A percentile compares a stretch with the other conserved stretches of the same genome.
Conservation (phyloP, 495 filamentous ascomycete species). For the Hypoxylon crocopeplum region DNA sequence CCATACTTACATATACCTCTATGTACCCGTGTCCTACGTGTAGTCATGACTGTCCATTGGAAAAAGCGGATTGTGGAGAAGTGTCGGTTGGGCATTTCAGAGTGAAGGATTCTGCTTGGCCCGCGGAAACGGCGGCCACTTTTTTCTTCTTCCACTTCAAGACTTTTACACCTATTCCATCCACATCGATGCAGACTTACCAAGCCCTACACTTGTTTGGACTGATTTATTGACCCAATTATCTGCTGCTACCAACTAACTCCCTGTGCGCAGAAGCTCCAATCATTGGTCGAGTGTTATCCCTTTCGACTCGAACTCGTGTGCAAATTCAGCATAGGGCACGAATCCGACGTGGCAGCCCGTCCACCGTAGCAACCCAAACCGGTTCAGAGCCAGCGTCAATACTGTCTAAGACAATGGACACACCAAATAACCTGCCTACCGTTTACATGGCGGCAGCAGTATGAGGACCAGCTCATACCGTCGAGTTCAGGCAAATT, state of each 20-base stretch:
- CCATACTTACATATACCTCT: neutral
- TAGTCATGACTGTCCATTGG: slow-evolving; percentile 16
- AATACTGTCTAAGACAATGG: slow-evolving; percentile 4
- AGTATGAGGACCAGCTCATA: too few relatives aligned
- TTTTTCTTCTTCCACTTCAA: slow-evolving; percentile 10
- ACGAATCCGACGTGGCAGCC: slow-evolving; percentile 27
- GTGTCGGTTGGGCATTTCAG: neutral
- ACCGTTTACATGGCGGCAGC: too few relatives aligned
- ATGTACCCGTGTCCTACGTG: slow-evolving; percentile 18
- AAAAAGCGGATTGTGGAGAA: slow-evolving; percentile 27
- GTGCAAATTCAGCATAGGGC: slow-evolving; percentile 13
- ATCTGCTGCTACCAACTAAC: neutral
- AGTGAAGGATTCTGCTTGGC: slow-evolving; percentile 4
- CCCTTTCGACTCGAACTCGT: slow-evolving; percentile 1
- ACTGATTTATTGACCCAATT: slow-evolving; percentile 7
- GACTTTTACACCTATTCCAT: slow-evolving; percentile 14
- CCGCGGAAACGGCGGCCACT: slow-evolving; percentile 18
- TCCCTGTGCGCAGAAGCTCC: slow-evolving; percentile 16
- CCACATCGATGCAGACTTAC: neutral
- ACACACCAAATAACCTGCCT: too few relatives aligned
- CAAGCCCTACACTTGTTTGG: neutral
- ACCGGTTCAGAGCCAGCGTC: slow-evolving; percentile 5
- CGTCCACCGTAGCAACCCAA: slow-evolving; percentile 9
- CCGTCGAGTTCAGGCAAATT: slow-evolving; percentile 6
- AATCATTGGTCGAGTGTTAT: slow-evolving; percentile 3